These are phyloP conservation scores for Pleurotus djamor DNA, from an alignment of 768 basidiomycete species.

Conservation along the genomic window DNA sequence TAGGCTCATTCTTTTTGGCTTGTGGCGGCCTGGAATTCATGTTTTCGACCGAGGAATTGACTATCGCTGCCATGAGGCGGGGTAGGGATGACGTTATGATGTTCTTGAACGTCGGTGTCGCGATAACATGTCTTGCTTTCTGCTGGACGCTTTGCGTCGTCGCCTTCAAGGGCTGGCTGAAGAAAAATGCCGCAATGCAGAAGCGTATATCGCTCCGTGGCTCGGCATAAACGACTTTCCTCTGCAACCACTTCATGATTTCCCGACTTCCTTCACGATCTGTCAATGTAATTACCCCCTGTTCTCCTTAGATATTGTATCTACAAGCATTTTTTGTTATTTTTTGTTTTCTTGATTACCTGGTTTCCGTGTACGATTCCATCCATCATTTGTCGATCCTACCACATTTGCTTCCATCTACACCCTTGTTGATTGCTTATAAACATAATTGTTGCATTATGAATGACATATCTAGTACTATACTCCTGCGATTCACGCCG, in stretches of 20 bases:
- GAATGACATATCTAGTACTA: too few species aligned
- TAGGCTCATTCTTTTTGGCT: slow-evolving; percentile 84
- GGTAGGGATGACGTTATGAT: slow-evolving; percentile 91
- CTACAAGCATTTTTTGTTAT: neutral
- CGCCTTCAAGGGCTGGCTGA: slow-evolving; percentile 81
- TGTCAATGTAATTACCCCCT: neutral
- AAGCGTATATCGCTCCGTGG: slow-evolving; percentile 12
- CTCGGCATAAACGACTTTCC: too few species aligned
- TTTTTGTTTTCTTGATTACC: too few species aligned
- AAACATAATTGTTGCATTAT: too few species aligned
- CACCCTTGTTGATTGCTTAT: neutral
- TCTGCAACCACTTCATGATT: neutral
- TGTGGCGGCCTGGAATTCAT: slow-evolving; percentile 91
- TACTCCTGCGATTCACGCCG: slow-evolving; percentile 10
- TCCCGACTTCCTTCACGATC: neutral
- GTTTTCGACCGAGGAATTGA: slow-evolving; percentile 86
- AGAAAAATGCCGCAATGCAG: slow-evolving; percentile 16
- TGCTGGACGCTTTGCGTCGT: slow-evolving; percentile 80
- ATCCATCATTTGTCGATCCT: neutral
- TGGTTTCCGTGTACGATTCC: too few species aligned
- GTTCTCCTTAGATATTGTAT: slow-evolving; percentile 1
- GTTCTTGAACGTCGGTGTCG: slow-evolving; percentile 84
- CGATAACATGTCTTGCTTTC: slow-evolving; percentile 83
- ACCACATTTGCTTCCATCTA: neutral
- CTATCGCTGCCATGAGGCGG: slow-evolving; percentile 87